These are phyloP conservation scores for Schwanniomyces vanrijiae DNA, from an alignment of 805 yeast genomes.

Conservation along the genomic window DNA sequence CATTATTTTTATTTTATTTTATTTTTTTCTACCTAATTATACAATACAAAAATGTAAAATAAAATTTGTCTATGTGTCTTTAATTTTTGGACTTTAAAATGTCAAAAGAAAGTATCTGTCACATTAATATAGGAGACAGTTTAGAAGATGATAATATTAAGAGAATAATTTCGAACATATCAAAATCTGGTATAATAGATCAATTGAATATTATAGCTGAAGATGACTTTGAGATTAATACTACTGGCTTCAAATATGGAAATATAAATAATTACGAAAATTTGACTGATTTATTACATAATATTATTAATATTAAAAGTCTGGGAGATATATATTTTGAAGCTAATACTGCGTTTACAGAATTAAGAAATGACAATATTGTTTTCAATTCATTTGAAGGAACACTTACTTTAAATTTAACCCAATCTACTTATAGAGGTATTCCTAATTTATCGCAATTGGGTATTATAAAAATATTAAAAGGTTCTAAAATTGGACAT, in stretches of 20 bases:
- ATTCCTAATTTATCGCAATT: slow-evolving; percentile 2
- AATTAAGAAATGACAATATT: neutral
- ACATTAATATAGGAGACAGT: neutral
- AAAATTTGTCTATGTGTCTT: neutral
- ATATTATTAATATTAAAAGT: neutral
- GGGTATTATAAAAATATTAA: slow-evolving; percentile 8
- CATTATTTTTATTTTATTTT: slow-evolving; percentile 23
- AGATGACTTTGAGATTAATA: neutral
- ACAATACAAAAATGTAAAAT: neutral
- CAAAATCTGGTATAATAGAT: neutral
- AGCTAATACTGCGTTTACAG: neutral
- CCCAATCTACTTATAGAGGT: slow-evolving; percentile 4
- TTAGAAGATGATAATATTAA: neutral
- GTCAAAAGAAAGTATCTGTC: neutral
- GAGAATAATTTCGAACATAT: neutral
- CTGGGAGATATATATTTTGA: neutral
- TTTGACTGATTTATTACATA: neutral
- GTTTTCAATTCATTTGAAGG: neutral
- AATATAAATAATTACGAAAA: neutral
- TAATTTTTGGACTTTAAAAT: neutral
- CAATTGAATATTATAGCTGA: neutral
- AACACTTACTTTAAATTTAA: slow-evolving; percentile 1
- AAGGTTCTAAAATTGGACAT: slow-evolving; percentile 18
- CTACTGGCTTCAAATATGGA: neutral
- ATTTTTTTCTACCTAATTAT: neutral